A percentile compares a stretch with the other conserved stretches of the same genome.
These are phyloP conservation scores for Lavandula angustifolia DNA, from an alignment of 257 asterid genomes.

Conservation along the genomic window DNA sequence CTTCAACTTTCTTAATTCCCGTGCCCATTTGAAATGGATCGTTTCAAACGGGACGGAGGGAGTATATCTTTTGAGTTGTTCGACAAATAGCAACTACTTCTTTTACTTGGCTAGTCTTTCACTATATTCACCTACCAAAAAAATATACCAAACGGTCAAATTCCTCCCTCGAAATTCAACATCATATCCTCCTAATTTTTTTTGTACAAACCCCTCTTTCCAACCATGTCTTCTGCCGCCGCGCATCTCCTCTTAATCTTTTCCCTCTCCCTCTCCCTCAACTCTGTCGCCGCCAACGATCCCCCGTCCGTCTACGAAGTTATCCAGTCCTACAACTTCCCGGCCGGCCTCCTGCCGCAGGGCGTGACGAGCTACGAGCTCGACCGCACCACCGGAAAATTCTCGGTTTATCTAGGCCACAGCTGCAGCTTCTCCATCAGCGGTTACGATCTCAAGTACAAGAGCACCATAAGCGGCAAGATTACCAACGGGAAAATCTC, in stretches of 20 bases:
- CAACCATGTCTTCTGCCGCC: constrained; percentile 36
- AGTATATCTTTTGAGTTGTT: no score
- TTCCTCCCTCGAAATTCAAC: no score
- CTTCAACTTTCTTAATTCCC: no score
- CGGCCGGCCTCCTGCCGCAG: constrained; percentile 69
- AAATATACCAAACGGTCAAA: no score
- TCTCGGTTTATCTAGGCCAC: constrained; percentile 48
- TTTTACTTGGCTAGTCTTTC: no score
- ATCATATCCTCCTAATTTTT: no score
- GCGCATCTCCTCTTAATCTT: constrained; percentile 28
- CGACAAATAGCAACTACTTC: no score
- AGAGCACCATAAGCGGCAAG: constrained; percentile 58
- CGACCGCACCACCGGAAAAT: constrained; percentile 66
- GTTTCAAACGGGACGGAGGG: no score
- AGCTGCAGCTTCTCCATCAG: constrained; percentile 61
- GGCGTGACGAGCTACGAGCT: constrained; percentile 71
- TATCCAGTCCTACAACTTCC: constrained; percentile 59
- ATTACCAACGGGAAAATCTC: constrained; percentile 42
- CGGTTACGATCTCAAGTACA: constrained; percentile 63
- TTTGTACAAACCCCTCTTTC: background rate
- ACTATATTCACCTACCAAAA: no score
- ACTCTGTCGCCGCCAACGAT: constrained; percentile 27
- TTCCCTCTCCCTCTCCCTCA: constrained; percentile 15
- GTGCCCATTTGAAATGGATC: no score
- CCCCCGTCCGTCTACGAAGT: constrained; percentile 53